Conservation (phyloP, 805 yeast species). For the Debaryomyces prosopidis region DNA sequence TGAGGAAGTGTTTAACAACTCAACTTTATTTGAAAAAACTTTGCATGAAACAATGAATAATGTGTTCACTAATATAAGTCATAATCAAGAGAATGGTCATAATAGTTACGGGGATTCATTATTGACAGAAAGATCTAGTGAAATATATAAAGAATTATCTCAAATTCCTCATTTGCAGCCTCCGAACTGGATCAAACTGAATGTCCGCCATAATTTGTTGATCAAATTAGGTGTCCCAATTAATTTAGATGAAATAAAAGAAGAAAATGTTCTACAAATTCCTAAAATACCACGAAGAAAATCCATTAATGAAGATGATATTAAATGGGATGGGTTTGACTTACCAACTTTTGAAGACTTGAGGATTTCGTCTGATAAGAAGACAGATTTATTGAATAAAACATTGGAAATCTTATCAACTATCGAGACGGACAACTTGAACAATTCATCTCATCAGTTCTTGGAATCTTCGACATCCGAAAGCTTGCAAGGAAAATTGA, state of each 20-base stretch:
- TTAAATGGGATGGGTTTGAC: slow-evolving; percentile 35
- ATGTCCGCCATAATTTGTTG: slow-evolving; percentile 62
- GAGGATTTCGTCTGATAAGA: slow-evolving; percentile 27
- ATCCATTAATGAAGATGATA: slow-evolving; percentile 29
- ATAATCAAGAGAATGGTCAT: neutral
- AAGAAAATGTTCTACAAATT: slow-evolving; percentile 1
- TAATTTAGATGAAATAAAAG: slow-evolving; percentile 55
- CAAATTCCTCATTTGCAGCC: slow-evolving; percentile 52
- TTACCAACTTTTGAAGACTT: slow-evolving; percentile 37
- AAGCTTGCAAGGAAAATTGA: slow-evolving; percentile 28
- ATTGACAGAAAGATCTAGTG: slow-evolving; percentile 34
- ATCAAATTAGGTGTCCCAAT: slow-evolving; percentile 72
- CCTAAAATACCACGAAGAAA: slow-evolving; percentile 12
- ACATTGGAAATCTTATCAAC: slow-evolving; percentile 27
- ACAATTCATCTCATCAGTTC: slow-evolving; percentile 27
- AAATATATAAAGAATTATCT: slow-evolving; percentile 49
- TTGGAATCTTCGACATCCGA: slow-evolving; percentile 20
- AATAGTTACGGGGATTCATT: slow-evolving; percentile 6
- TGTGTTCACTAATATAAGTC: slow-evolving; percentile 7
- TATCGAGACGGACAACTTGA: slow-evolving; percentile 36
- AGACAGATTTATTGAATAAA: slow-evolving; percentile 20
- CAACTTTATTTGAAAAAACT: slow-evolving; percentile 8
- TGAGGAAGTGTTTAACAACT: slow-evolving; percentile 14
- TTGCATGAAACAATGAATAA: slow-evolving; percentile 11
- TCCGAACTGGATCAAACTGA: slow-evolving; percentile 69